A percentile compares a stretch with the other conserved stretches of the same genome.
Evolutionary conservation across 805 yeast genomes (phyloP).

Genomic region (Candida gorgasii): DNA sequence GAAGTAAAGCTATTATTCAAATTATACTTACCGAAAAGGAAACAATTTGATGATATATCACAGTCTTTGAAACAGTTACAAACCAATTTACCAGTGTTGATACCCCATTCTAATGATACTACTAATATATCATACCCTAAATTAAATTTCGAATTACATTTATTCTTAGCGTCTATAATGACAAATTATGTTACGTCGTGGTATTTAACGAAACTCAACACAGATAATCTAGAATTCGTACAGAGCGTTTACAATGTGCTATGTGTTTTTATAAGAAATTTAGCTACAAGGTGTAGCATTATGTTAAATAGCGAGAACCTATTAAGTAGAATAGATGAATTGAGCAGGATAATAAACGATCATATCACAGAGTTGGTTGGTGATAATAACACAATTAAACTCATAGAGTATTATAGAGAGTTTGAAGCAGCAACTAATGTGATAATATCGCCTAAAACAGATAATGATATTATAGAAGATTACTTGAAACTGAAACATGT

Average conservation of each 20-base stretch:
- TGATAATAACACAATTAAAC: conserved; percentile 13
- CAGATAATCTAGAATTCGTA: conserved; percentile 32
- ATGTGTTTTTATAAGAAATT: conserved; percentile 22
- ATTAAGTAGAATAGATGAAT: conserved; percentile 25
- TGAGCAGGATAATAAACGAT: conserved; percentile 22
- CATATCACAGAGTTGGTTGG: conserved; percentile 22
- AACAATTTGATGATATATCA: conserved; percentile 20
- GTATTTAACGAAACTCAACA: conserved; percentile 30
- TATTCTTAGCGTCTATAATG: conserved; percentile 34
- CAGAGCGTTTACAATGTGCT: conserved; percentile 24
- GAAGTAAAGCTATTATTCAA: conserved; percentile 35
- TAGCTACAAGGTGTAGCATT: conserved; percentile 13
- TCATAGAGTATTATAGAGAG: conserved; percentile 15
- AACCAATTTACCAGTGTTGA: conserved; percentile 29
- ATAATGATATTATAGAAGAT: conserved; percentile 13
- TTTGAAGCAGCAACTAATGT: conserved; percentile 7
- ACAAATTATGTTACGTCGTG: conserved; percentile 25
- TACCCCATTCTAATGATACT: conserved; percentile 19
- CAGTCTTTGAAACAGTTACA: conserved; percentile 25
- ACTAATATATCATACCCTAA: conserved; percentile 17
- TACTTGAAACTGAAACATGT: conserved; percentile 21
- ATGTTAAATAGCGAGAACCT: conserved; percentile 15
- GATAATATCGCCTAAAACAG: conserved; percentile 1
- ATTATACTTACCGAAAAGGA: conserved; percentile 35
- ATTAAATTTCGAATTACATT: conserved; percentile 37